A percentile compares a stretch with the other conserved stretches of the same genome.
Evolutionary conservation across 2,329 filamentous ascomycete genomes (phyloP).

Genomic region (Venturia pyrina): DNA sequence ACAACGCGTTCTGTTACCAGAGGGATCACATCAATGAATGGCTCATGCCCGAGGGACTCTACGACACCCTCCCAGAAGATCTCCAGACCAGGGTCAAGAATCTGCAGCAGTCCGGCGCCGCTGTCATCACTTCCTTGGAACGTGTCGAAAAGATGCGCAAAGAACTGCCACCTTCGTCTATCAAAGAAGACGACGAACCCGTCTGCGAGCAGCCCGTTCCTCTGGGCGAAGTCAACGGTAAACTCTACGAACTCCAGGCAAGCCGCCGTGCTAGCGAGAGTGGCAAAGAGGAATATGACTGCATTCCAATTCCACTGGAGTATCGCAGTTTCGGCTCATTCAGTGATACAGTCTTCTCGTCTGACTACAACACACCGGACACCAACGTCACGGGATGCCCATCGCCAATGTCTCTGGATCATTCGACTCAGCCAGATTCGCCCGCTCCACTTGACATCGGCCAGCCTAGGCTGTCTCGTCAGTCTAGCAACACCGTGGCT

Average conservation of each 20-base stretch:
- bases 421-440: conserved; percentile 24
- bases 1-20: conserved; percentile 28
- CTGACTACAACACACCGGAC: conserved; percentile 19
- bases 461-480: not conserved
- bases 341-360: not conserved
- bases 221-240: not conserved
- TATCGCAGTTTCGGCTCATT: not conserved
- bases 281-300: not conserved
- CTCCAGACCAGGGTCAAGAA: conserved; percentile 25
- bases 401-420: conserved; percentile 17
- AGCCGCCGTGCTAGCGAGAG: not conserved
- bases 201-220: not conserved
- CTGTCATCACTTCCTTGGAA: conserved; percentile 31
- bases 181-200: not conserved
- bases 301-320: not conserved
- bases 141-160: conserved; percentile 20
- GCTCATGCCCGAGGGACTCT: conserved; percentile 28
- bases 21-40: conserved; percentile 28
- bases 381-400: conserved; percentile 20
- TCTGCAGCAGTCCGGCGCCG: conserved; percentile 35
- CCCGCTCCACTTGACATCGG: conserved; percentile 14
- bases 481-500: conserved; percentile 14
- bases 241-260: not conserved
- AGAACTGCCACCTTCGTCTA: not conserved
- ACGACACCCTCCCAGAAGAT: conserved; percentile 25